Base-by-base conservation (phyloP, 352 stramenopile genomes). In the Pythium scleroteichum region DNA sequence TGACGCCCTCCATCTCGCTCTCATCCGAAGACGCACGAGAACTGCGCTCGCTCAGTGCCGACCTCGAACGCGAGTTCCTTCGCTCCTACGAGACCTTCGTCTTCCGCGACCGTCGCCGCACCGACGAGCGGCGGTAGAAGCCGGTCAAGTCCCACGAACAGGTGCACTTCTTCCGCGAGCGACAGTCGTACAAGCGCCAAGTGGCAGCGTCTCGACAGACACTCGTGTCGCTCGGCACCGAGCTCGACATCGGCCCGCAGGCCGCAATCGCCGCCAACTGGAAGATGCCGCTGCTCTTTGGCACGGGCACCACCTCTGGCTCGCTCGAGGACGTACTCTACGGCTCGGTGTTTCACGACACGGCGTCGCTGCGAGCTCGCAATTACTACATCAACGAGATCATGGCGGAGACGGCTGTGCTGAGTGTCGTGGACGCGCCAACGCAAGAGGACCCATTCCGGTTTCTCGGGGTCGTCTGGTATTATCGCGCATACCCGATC, bases 281-380 rank as follows among this genome's bases (percentile, higher is more conserved):
- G 13, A 42, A 22, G 12, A 19, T 55, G 3, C 48, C 45, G 29
- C 29, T 35, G 5, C 29, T 35, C 29, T 35, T 35, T 10, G 29
- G 29, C 13, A 55, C 39, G 16, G 75, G 73, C 5, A 71, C 62
- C 10, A 51, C 78, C 8, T 62, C 74, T 8, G 77, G 79, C 19
- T 73, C 66, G 17, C 33, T 89, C 16, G 77, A 87, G 23, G 79
- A 89, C 50, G 62, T 69, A 17, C 65, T 87, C 53, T 87, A 85
- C 53, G 77, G 75, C 26, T 60, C 55, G 27, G 67, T 71, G 24
- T 71, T 71, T 23, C 64, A 76, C 40, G 74, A 85, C 63, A 76
- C 71, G 29, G 35, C 57, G 5, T 74, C 73, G 22, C 53, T 85
- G 20, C 70, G 66, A 2, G 35, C 49, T 7, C 75, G 68, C 10